Base-by-base conservation (phyloP, 306 rosid genomes). In the Astragalus glycyphyllos region DNA sequence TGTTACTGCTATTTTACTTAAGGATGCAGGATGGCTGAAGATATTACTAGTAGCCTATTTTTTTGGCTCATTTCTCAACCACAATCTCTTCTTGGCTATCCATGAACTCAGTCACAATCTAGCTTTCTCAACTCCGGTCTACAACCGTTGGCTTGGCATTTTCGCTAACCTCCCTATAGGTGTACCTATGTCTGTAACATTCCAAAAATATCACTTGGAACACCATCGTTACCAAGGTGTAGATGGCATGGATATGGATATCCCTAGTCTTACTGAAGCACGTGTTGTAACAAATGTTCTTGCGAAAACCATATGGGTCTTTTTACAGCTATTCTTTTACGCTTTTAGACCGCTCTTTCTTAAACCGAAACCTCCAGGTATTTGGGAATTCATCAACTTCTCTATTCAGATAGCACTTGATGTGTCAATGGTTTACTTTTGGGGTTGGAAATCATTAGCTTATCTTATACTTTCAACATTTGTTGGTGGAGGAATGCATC, bases 51-150 rank as follows among this genome's bases (percentile, higher is more conserved):
- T 82, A 56, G 94, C 96, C 68, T 94, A 94, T 81, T 94, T 86
- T 84, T 94, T 94, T 17, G 97, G 98, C 45, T 85, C 98, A 64
- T 88, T 94, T 82, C 90, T 94, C 73, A 94, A 90, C 81, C 98
- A 94, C 87, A 90, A 90, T 68, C 96, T 94, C 58, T 94, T 90
- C 84, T 79, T 94, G 76, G 98, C 96, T 49, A 90, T 94, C 82
- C 98, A 94, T 64, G 98, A 94, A 82, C 89, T 90, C 70, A 89
- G 97, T 73, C 98, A 94, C 89, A 94, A 90, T 77, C 96, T 94
- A 5, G 95, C 98, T 75, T 94, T 94, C 88, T 87, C 94, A 23
- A 83, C 85, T 42, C 98, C 97, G 4, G 82, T 50, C 71, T 78
- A 58, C 80, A 94, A 94, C 77, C 89, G 88, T 57, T 90, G 90